Percentiles rank a stretch among this genome's conserved stretches.
Evolutionary conservation across 176 grass and related monocot species (phyloP).

Genomic region (Triticum aestivum): DNA sequence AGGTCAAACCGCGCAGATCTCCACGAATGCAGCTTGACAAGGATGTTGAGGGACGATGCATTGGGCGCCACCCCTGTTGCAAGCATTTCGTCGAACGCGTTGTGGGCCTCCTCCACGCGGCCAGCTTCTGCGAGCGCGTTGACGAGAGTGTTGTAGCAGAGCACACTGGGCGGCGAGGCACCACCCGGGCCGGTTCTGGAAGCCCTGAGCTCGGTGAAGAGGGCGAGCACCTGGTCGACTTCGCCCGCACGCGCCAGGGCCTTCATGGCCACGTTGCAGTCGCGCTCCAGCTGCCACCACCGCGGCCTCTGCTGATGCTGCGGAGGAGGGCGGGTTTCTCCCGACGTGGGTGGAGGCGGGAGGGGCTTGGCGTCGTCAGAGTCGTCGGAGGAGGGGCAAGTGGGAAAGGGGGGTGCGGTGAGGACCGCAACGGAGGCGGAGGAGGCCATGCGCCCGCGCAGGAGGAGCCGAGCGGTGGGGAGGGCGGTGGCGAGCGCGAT

Average conservation of each 20-base stretch:
- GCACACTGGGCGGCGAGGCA: constrained; percentile 37
- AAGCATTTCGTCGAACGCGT: constrained; percentile 53
- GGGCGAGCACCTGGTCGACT: constrained; percentile 38
- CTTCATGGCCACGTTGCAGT: constrained; percentile 72
- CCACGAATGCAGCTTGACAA: constrained; percentile 65
- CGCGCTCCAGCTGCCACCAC: constrained; percentile 24
- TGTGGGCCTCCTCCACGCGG: constrained; percentile 33
- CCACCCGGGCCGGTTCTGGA: neutral
- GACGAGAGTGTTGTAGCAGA: constrained; percentile 87
- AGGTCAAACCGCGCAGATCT: constrained; percentile 43
- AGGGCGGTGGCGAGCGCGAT: constrained; percentile 32
- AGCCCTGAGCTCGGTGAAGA: constrained; percentile 59
- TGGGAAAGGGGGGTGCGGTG: neutral
- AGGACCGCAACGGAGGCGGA: constrained; percentile 24
- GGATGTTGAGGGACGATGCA: constrained; percentile 61
- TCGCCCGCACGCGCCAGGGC: constrained; percentile 47
- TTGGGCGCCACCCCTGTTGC: constrained; percentile 37
- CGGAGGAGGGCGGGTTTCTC: neutral
- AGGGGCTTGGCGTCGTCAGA: constrained; percentile 20
- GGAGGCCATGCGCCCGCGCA: constrained; percentile 41
- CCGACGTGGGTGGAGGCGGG: neutral
- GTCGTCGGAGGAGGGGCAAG: constrained; percentile 24
- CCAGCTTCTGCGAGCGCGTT: constrained; percentile 57
- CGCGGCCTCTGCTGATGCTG: neutral
- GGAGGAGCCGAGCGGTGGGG: constrained; percentile 20